A percentile compares a stretch with the other conserved stretches of the same genome.
Evolutionary conservation across 208 protist species (phyloP).

Genomic region (Trypanosoma boissoni): DNA sequence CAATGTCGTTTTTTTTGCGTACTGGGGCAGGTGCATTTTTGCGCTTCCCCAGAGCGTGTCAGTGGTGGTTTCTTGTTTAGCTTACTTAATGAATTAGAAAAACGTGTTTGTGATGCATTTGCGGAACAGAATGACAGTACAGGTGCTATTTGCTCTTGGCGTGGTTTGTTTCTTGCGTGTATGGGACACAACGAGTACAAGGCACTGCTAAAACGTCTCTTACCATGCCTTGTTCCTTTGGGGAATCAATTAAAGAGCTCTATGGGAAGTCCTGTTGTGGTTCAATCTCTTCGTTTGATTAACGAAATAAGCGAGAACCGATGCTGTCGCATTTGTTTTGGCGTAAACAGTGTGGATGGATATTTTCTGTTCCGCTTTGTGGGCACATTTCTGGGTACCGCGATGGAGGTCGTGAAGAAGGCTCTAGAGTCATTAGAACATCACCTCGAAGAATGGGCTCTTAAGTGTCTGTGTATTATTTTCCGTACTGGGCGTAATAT

Average conservation of each 20-base stretch:
- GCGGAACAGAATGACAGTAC: background rate
- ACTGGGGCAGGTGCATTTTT: slow-evolving; percentile 15
- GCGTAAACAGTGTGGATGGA: slow-evolving; percentile 22
- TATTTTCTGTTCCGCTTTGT: slow-evolving; percentile 27
- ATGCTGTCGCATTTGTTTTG: slow-evolving; percentile 26
- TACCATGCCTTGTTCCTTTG: slow-evolving; percentile 2
- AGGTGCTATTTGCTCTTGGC: slow-evolving; percentile 20
- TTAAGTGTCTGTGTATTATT: slow-evolving; percentile 37
- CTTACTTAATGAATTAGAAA: slow-evolving; percentile 11
- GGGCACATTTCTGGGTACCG: slow-evolving; percentile 13
- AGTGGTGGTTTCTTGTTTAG: slow-evolving; percentile 1
- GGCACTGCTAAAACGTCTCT: slow-evolving; percentile 10
- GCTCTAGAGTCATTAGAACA: slow-evolving; percentile 6
- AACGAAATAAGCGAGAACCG: slow-evolving; percentile 29
- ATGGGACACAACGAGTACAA: slow-evolving; percentile 22
- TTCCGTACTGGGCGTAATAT: slow-evolving; percentile 39
- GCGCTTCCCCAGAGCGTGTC: slow-evolving; percentile 1
- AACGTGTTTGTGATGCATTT: background rate
- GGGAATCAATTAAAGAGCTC: slow-evolving; percentile 7
- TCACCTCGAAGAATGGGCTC: slow-evolving; percentile 42
- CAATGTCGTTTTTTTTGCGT: slow-evolving; percentile 18
- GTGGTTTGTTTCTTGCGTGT: slow-evolving; percentile 19
- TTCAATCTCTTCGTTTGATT: slow-evolving; percentile 24
- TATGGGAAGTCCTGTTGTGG: slow-evolving; percentile 14
- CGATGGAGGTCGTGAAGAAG: slow-evolving; percentile 1